phyloP scores from a whole-genome alignment of 768 basidiomycete species.

The Russula dissimulans region DNA sequence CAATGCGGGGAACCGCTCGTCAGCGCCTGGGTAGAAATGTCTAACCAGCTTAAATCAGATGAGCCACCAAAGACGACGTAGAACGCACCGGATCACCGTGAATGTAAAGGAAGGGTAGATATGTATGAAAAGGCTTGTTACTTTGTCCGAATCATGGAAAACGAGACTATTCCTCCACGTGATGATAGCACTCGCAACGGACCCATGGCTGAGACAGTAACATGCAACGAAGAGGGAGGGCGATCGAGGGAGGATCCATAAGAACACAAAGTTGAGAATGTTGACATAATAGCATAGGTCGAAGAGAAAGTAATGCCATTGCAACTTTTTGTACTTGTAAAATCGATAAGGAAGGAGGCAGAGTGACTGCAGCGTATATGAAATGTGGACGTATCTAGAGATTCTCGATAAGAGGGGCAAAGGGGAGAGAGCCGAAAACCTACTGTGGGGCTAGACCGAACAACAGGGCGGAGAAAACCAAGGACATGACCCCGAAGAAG shows the following conservation, averaged over 20 bases:
- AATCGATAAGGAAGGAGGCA: slow-evolving; percentile 77
- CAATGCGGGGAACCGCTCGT: slow-evolving; percentile 80
- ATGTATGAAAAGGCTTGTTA: slow-evolving; percentile 91
- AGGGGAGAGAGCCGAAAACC: slow-evolving; percentile 25
- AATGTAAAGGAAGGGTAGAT: slow-evolving; percentile 89
- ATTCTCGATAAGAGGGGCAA: slow-evolving; percentile 15
- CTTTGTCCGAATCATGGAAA: slow-evolving; percentile 95
- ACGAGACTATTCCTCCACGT: slow-evolving; percentile 99
- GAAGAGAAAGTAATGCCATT: slow-evolving; percentile 92
- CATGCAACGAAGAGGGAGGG: slow-evolving; percentile 80
- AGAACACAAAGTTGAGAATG: slow-evolving; percentile 81
- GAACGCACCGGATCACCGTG: slow-evolving; percentile 72
- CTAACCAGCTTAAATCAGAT: slow-evolving; percentile 30
- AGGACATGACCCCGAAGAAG: slow-evolving; percentile 87
- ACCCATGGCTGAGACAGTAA: slow-evolving; percentile 86
- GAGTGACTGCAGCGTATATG: slow-evolving; percentile 69
- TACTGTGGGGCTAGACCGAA: slow-evolving; percentile 85
- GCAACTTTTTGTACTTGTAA: slow-evolving; percentile 84
- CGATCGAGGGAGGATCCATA: slow-evolving; percentile 82
- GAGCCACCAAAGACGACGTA: background rate
- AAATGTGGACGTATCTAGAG: slow-evolving; percentile 75
- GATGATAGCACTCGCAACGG: slow-evolving; percentile 88
- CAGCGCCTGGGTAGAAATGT: slow-evolving; percentile 80
- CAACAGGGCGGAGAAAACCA: slow-evolving; percentile 75
- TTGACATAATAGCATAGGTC: slow-evolving; percentile 92